Base-by-base conservation (phyloP, 805 yeast genomes). In the Lipomyces kockii region DNA sequence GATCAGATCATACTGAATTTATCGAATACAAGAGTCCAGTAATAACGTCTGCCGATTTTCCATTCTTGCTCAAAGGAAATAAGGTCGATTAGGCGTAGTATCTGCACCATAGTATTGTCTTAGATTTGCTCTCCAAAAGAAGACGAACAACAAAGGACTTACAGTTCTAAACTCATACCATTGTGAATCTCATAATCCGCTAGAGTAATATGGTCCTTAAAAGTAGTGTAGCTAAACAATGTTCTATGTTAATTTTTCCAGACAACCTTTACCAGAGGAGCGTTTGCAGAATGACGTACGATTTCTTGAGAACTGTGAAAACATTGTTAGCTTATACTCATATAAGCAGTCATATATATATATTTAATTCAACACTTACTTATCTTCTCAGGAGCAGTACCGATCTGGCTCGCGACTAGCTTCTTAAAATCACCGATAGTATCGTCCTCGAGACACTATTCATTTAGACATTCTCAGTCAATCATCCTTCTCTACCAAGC, bases 151-250 rank as follows among this genome's bases (percentile, higher is more conserved):
- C 11, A 6, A 17, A 11, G 54, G 43, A 74, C 79, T 61, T 91
- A 95, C 77, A 94, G 80, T 79, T 94, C 99, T 71, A 94, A 78
- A 77, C 89, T 91, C 68, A 90, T 88, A 9, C 97, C 97, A 77
- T 92, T 89, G 75, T 92, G 97, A 22, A 94, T 87, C 77, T 94
- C 99, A 76, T 95, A 94, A 78, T 94, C 99, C n/a, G 89, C 97
- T 57, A 94, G 81, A 0, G 93, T 84, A 64, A 94, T 94, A 76
- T 93, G 98, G 75, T 94, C 95, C 76, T 95, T 95, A 77, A 86
- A 87, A 0, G 90, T 85, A 71, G 86, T 89, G 74, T 92, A 88
- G 1, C 74, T 72, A 37, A 14, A 37, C 34, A 14, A 22, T 7
- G 32, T 2, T 17, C 37, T 29, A 6, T n/a, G 35, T n/a, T n/a